Evolutionary conservation across 176 grass and related monocot genomes (phyloP).

Genomic region (Phragmites australis): DNA sequence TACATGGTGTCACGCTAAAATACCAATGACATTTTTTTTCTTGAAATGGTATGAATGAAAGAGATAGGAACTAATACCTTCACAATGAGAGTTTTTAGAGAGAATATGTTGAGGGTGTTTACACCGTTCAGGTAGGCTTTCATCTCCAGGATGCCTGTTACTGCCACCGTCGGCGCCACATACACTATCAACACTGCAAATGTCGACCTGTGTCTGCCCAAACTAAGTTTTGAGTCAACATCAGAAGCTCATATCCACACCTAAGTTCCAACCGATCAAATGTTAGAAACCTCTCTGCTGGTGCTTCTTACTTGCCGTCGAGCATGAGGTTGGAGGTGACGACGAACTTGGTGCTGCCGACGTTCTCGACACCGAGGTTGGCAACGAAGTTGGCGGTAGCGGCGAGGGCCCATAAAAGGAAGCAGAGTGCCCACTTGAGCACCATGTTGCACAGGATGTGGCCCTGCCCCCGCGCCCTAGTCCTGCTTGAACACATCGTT

Average conservation of each 20-base stretch:
- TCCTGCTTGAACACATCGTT: no score
- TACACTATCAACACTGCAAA: slow-evolving; percentile 71
- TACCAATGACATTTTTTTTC: neutral
- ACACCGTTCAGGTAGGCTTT: slow-evolving; percentile 78
- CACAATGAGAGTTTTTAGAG: slow-evolving; percentile 60
- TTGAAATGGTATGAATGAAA: slow-evolving; percentile 10
- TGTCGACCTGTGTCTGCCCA: slow-evolving; percentile 45
- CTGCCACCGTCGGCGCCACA: slow-evolving; percentile 63
- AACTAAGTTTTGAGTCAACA: slow-evolving; percentile 2
- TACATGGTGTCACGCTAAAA: neutral
- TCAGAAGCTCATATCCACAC: neutral
- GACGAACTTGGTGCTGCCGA: slow-evolving; percentile 70
- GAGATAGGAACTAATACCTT: slow-evolving; percentile 40
- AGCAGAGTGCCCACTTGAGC: slow-evolving; percentile 75
- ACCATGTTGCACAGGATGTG: slow-evolving; percentile 59
- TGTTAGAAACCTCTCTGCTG: neutral
- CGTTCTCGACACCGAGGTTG: slow-evolving; percentile 82
- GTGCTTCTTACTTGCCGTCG: slow-evolving; percentile 37
- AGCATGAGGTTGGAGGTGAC: slow-evolving; percentile 73
- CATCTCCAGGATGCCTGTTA: slow-evolving; percentile 77
- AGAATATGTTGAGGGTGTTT: slow-evolving; percentile 70
- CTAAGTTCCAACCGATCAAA: neutral
- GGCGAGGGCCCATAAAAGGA: slow-evolving; percentile 54
- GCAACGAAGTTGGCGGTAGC: slow-evolving; percentile 54
- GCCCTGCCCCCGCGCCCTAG: slow-evolving; percentile 51